Percentiles rank a stretch among this genome's conserved stretches.
phyloP scores from a whole-genome alignment of 805 yeast genomes.

The Pichia occidentalis region DNA sequence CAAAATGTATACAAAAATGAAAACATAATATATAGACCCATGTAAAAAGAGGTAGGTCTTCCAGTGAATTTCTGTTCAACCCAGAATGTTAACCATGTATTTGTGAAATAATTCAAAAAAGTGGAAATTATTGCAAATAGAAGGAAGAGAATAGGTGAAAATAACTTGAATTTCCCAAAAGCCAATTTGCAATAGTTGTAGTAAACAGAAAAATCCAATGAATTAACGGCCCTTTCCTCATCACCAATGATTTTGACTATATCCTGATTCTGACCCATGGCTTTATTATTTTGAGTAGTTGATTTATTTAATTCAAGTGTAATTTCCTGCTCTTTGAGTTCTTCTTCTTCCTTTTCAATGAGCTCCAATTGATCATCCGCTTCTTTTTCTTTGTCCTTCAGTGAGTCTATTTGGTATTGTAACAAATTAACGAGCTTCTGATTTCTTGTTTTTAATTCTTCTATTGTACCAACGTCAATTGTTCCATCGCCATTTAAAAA shows the following conservation, averaged over 20 bases:
- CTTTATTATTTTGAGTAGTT: conserved; percentile 13
- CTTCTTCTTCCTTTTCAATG: conserved; percentile 17
- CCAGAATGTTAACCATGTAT: conserved; percentile 86
- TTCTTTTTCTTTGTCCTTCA: conserved; percentile 23
- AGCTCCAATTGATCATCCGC: conserved; percentile 15
- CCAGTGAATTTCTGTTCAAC: conserved; percentile 44
- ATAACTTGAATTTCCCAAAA: conserved; percentile 39
- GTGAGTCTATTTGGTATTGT: conserved; percentile 32
- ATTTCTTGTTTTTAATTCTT: conserved; percentile 41
- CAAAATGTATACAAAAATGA: conserved; percentile 43
- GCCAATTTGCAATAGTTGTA: conserved; percentile 46
- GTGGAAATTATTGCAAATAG: conserved; percentile 30
- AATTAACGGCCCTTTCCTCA: conserved; percentile 56
- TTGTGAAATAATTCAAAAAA: conserved; percentile 52
- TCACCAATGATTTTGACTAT: conserved; percentile 35
- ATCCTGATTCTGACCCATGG: conserved; percentile 1
- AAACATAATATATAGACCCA: conserved; percentile 66
- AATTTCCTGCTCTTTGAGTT: conserved; percentile 13
- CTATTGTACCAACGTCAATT: conserved; percentile 53
- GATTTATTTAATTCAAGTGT: conserved; percentile 13
- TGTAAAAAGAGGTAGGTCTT: conserved; percentile 50
- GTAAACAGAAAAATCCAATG: conserved; percentile 45
- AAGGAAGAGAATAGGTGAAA: conserved; percentile 26
- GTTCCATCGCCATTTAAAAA: conserved; percentile 62
- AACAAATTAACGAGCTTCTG: conserved; percentile 33